phyloP scores from a whole-genome alignment of 257 asterid genomes.

The Linaria vulgaris region DNA sequence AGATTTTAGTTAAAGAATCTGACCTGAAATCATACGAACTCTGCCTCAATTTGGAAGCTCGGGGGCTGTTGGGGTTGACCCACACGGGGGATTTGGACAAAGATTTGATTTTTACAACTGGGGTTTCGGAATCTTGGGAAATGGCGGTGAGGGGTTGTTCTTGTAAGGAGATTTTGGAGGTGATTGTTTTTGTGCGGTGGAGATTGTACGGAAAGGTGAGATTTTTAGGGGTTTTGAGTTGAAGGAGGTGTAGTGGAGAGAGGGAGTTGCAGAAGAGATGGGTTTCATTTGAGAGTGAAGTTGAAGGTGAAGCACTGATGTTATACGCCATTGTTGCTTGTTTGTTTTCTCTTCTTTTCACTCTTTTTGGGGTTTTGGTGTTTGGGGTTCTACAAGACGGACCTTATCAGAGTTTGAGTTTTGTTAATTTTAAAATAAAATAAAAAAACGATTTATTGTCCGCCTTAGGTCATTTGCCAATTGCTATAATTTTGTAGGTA shows the following conservation, averaged over 20 bases:
- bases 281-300: slow-evolving; percentile 43
- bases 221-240: slow-evolving; percentile 28
- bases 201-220: slow-evolving; percentile 35
- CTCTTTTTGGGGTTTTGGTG: slow-evolving; percentile 12
- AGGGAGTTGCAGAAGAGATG: slow-evolving; percentile 44
- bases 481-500: no score
- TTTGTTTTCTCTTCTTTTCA: background rate
- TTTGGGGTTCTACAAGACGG: slow-evolving; percentile 4
- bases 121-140: slow-evolving; percentile 29
- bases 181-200: slow-evolving; percentile 26
- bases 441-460: no score
- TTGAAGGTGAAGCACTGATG: slow-evolving; percentile 40
- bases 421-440: background rate
- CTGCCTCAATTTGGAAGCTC: slow-evolving; percentile 52
- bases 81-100: slow-evolving; percentile 54
- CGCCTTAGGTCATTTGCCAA: no score
- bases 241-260: slow-evolving; percentile 33
- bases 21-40: slow-evolving; percentile 62
- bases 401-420: background rate
- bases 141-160: slow-evolving; percentile 28
- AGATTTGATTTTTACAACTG: slow-evolving; percentile 31
- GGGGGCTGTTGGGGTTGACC: slow-evolving; percentile 82
- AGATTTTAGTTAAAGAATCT: slow-evolving; percentile 47
- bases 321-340: slow-evolving; percentile 47
- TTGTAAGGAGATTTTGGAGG: slow-evolving; percentile 42